phyloP scores from a whole-genome alignment of 2,329 filamentous ascomycete genomes.

The Coniochaeta hoffmannii region DNA sequence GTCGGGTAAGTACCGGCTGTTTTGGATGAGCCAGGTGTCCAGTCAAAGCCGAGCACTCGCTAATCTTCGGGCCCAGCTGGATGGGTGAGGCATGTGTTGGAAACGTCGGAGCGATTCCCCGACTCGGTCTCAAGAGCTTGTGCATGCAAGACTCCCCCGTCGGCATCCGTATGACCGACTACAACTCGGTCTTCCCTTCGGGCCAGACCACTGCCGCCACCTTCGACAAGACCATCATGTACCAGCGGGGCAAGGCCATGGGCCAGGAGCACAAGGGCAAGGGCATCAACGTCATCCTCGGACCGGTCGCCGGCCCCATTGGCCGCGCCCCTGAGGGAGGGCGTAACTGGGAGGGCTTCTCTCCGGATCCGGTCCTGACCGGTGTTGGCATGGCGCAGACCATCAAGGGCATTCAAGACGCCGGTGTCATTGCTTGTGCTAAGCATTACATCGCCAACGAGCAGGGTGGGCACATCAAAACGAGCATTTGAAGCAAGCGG shows the following conservation, averaged over 20 bases:
- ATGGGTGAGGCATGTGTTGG: slow-evolving; percentile 68
- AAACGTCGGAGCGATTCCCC: slow-evolving; percentile 62
- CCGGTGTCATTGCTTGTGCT: slow-evolving; percentile 70
- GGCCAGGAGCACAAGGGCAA: slow-evolving; percentile 64
- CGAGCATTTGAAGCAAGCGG: not conserved
- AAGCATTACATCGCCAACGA: slow-evolving; percentile 68
- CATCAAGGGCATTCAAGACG: slow-evolving; percentile 71
- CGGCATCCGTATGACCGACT: slow-evolving; percentile 71
- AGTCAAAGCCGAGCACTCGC: not conserved
- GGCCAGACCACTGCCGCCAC: slow-evolving; percentile 77
- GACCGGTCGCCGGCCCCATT: slow-evolving; percentile 66
- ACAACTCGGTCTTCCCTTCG: slow-evolving; percentile 72
- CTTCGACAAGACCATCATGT: slow-evolving; percentile 68
- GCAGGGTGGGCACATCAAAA: slow-evolving; percentile 38
- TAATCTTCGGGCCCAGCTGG: slow-evolving; percentile 40
- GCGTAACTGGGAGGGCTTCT: slow-evolving; percentile 64
- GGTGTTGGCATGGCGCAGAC: slow-evolving; percentile 66
- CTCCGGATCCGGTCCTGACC: slow-evolving; percentile 68
- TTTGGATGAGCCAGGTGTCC: not conserved
- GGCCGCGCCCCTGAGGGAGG: slow-evolving; percentile 62
- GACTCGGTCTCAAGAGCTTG: slow-evolving; percentile 62
- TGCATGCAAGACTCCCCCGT: slow-evolving; percentile 84
- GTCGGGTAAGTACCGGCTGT: slow-evolving; percentile 53
- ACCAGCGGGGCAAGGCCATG: slow-evolving; percentile 63
- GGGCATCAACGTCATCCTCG: slow-evolving; percentile 66